Base-by-base conservation (phyloP, 2,329 filamentous ascomycete genomes). In the Beauveria brongniartii region DNA sequence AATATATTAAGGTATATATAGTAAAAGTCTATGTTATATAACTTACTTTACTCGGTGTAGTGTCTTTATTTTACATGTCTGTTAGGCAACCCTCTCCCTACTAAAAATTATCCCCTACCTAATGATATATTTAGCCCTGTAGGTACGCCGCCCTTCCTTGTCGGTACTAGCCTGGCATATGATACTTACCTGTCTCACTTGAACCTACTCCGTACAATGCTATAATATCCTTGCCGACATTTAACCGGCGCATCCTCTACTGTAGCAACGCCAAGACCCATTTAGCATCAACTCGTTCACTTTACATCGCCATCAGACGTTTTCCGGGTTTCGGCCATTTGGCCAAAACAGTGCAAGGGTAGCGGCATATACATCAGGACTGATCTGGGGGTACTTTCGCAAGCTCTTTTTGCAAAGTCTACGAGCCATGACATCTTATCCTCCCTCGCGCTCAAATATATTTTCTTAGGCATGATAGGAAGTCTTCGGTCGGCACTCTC, bases 201-300 rank as follows among this genome's bases (percentile, higher is more conserved):
- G 26, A 7, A 22, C 22, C 22, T 5, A 24, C 24, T n/a, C n/a
- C n/a, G n/a, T 24, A 3, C 1, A 34, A 9, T 34, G 3, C 30
- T 34, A 2, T 34, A 34, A 12, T 22, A 24, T 54, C 22, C 20
- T 18, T 50, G 52, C 60, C 60, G 60, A 57, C 12, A 47, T 57
- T 58, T 40, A 57, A 26, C 60, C 60, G 60, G 54, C 60, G 60
- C 60, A 52, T 61, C 30, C 53, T 53, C 54, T 54, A 48, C 60
- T 58, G 48, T 48, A 47, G 47, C 54, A 47, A 34, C 60, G 46
- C 46, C 34, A n/a, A 14, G 52, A 34, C 18, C 14, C 22, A 14
- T 14, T 5, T 37, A 22, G 48, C 41, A 22, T 44, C 51, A 41
- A 43, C 46, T 46, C 9, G 43, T 30, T 54, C 34, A 54, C 50